Base-by-base conservation (phyloP, 2,329 filamentous ascomycete genomes). In the Fusarium stilboides region DNA sequence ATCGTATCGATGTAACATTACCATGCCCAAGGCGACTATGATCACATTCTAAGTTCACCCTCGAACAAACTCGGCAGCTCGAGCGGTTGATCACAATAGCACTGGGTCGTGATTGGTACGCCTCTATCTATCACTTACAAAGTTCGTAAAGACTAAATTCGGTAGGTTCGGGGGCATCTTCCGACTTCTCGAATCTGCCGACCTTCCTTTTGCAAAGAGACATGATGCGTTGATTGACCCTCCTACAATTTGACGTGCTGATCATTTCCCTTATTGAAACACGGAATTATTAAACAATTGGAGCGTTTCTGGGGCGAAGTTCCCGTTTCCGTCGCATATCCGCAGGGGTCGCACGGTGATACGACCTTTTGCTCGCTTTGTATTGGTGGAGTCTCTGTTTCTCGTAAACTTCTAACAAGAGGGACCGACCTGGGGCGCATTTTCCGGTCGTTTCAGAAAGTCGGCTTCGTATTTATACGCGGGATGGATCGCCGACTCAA, bases 201-300 rank as follows among this genome's bases (percentile, higher is more conserved):
- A 61, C 57, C 57, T 61, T 33, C 57, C 57, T 17, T 17, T 57
- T 50, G 13, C 37, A 57, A 33, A 26, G 3, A 17, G 6, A 26
- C 19, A 40, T 61, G 44, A 49, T 45, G 36, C 46, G 53, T 42
- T 58, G 20, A 24, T 19, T 26, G 28, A 28, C 49, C 28, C 40
- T 39, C 49, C 60, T 60, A 47, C 47, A 54, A 59, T 47, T 50
- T 45, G 20, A 7, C 24, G n/a, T 47, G 46, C 36, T n/a, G 53
- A 62, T 62, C 54, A 22, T 46, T 62, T 58, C 20, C 62, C 58
- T 8, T n/a, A n/a, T 65, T 44, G 47, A 50, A 46, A 44, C 45
- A 17, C 10, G 31, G 28, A 20, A 49, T 43, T 14, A 5, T 51
- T 4, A 26, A 33, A 8, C 26, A n/a, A 61, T 56, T 61, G 57